Conservation (phyloP, 805 yeast species). For the Teunomyces gatunensis region DNA sequence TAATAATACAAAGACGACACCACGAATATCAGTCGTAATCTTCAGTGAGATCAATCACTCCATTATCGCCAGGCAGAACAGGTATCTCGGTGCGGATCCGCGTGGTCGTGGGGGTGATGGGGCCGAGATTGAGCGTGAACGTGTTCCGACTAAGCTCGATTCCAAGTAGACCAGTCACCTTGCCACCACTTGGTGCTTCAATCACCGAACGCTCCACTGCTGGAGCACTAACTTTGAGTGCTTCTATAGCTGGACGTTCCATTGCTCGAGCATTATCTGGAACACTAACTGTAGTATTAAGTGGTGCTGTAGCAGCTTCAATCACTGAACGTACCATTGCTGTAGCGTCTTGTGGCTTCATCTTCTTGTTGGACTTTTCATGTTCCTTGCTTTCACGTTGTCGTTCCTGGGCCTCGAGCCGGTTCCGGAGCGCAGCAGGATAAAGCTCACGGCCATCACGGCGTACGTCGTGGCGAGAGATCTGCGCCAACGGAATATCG, state of each 20-base stretch:
- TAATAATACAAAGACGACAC: not conserved
- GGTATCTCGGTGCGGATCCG: not conserved
- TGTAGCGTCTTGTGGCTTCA: conserved; percentile 1
- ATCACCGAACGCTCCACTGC: no score
- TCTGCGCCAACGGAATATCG: conserved; percentile 1
- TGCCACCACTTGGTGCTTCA: not conserved
- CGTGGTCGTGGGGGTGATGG: not conserved
- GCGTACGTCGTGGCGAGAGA: not conserved
- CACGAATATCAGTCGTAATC: not conserved
- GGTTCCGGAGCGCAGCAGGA: not conserved
- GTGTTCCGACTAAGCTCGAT: conserved; percentile 13
- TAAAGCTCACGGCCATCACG: not conserved
- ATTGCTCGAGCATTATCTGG: no score
- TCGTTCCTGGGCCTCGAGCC: conserved; percentile 7
- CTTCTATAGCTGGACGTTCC: no score
- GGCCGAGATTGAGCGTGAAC: not conserved
- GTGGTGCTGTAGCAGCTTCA: no score
- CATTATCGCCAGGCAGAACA: not conserved
- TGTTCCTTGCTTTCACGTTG: conserved; percentile 1
- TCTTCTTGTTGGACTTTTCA: conserved; percentile 8
- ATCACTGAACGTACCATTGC: no score
- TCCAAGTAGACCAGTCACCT: conserved; percentile 19
- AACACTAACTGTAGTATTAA: no score
- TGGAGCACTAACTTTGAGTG: no score
- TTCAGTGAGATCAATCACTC: conserved; percentile 15